These are phyloP conservation scores for Oenanthe javanica DNA, from an alignment of 140 eudicot genomes.

Conservation along the genomic window DNA sequence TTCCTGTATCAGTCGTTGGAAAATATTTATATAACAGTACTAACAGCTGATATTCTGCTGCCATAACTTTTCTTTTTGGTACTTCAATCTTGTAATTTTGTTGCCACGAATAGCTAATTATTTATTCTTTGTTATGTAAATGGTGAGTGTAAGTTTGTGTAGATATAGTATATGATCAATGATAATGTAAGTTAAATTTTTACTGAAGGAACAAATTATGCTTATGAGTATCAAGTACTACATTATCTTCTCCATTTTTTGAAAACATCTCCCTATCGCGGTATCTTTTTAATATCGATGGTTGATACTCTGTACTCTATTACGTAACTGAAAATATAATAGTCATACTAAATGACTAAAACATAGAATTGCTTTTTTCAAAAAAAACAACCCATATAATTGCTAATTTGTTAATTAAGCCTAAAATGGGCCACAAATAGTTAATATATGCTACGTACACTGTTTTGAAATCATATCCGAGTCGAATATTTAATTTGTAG, in stretches of 20 bases:
- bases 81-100: slow-evolving; percentile 3
- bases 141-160: slow-evolving; percentile 8
- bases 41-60: slow-evolving; percentile 26
- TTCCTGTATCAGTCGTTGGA: slow-evolving; percentile 68
- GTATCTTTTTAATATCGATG: too few relatives aligned
- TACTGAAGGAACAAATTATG: background rate
- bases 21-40: slow-evolving; percentile 48
- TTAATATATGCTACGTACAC: too few relatives aligned
- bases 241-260: too few relatives aligned
- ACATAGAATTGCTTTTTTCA: too few relatives aligned
- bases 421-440: too few relatives aligned
- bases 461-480: too few relatives aligned
- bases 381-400: too few relatives aligned
- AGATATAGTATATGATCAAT: slow-evolving; percentile 6
- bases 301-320: too few relatives aligned
- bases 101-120: background rate
- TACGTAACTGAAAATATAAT: too few relatives aligned
- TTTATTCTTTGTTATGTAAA: slow-evolving; percentile 12
- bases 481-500: background rate
- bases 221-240: background rate
- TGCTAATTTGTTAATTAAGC: too few relatives aligned
- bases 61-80: background rate
- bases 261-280: too few relatives aligned
- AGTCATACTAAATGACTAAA: too few relatives aligned
- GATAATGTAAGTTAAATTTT: background rate